A percentile compares a stretch with the other conserved stretches of the same genome.
These are phyloP conservation scores for Monilinia polystroma DNA, from an alignment of 2,329 filamentous ascomycete species.

Conservation along the genomic window DNA sequence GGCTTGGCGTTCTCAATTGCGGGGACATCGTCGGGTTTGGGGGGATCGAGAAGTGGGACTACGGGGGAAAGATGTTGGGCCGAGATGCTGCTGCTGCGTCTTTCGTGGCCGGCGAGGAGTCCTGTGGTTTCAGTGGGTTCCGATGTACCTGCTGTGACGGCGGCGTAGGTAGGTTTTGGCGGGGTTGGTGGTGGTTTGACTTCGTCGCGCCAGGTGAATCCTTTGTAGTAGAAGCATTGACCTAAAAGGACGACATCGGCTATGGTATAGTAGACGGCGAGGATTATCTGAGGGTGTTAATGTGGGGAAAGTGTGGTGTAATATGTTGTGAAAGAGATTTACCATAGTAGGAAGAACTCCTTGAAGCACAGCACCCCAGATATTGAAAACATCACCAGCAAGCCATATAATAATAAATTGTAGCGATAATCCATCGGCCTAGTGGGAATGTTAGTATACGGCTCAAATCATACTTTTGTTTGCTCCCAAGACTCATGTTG, in stretches of 20 bases:
- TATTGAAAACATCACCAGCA: constrained; percentile 93
- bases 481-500: neutral
- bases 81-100: constrained; percentile 53
- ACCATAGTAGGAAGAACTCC: constrained; percentile 92
- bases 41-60: constrained; percentile 68
- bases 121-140: constrained; percentile 54
- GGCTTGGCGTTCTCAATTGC: constrained; percentile 46
- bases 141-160: neutral
- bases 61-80: constrained; percentile 74
- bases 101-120: constrained; percentile 51
- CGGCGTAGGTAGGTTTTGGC: constrained; percentile 34
- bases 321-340: constrained; percentile 31
- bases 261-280: constrained; percentile 92
- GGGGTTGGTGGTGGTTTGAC: constrained; percentile 47
- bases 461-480: neutral
- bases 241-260: constrained; percentile 83
- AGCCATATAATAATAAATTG: constrained; percentile 94
- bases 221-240: constrained; percentile 95
- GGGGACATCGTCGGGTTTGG: constrained; percentile 42
- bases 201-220: constrained; percentile 67
- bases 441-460: neutral
- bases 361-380: constrained; percentile 86
- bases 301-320: neutral
- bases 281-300: constrained; percentile 59
- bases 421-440: constrained; percentile 80